These are phyloP conservation scores for Paramyrothecium sp. DNA, from an alignment of 2,329 filamentous ascomycete genomes.

Conservation along the genomic window DNA sequence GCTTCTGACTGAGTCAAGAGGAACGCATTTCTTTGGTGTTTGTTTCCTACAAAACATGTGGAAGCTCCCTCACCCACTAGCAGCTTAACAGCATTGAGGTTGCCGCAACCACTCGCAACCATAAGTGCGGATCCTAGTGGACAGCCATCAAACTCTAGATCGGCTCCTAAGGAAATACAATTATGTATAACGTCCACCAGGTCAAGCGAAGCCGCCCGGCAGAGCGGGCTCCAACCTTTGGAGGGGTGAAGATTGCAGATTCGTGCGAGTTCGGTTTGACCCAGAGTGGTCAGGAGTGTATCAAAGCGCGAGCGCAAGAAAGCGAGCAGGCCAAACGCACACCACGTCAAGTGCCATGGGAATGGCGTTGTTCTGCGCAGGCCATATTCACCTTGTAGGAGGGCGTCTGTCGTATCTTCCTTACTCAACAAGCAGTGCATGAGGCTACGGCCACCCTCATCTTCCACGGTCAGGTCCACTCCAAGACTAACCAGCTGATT, in stretches of 20 bases:
- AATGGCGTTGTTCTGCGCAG: too few relatives aligned
- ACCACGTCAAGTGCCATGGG: too few relatives aligned
- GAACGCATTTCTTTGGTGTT: constrained; percentile 3
- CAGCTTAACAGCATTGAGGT: constrained; percentile 1
- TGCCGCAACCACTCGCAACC: constrained; percentile 8
- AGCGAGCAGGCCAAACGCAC: too few relatives aligned
- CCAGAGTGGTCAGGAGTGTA: too few relatives aligned
- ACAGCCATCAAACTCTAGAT: constrained; percentile 6
- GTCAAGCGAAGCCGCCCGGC: not conserved
- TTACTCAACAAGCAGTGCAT: too few relatives aligned
- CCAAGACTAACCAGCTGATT: too few relatives aligned
- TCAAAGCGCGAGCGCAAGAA: not conserved
- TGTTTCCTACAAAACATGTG: not conserved
- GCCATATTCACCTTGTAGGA: too few relatives aligned
- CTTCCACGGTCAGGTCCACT: too few relatives aligned
- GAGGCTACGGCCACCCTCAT: too few relatives aligned
- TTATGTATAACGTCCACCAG: constrained; percentile 1
- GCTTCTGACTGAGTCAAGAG: constrained; percentile 43
- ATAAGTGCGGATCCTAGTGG: constrained; percentile 8
- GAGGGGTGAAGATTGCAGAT: not conserved
- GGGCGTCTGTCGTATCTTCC: too few relatives aligned
- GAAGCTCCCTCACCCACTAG: constrained; percentile 1
- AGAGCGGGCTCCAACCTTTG: constrained; percentile 10
- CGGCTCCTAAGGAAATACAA: constrained; percentile 1
- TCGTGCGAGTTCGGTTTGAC: too few relatives aligned